Percentiles rank a stretch among this genome's conserved stretches.
Evolutionary conservation across 1,284 basidiomycete genomes (phyloP).

Genomic region (Trichosporon inkin): DNA sequence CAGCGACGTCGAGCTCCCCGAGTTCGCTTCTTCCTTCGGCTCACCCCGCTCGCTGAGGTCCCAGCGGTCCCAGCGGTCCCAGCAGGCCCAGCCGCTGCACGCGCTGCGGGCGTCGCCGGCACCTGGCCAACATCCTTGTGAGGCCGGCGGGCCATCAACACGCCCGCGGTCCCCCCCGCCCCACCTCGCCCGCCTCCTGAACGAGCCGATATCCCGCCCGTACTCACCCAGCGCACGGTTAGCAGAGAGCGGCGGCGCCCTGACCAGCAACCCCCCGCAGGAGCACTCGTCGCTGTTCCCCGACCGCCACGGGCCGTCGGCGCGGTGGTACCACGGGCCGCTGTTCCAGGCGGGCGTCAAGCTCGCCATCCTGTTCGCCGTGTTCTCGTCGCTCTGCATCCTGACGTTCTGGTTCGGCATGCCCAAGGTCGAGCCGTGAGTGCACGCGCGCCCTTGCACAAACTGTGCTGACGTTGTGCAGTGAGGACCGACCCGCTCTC

Average conservation of each 20-base stretch:
- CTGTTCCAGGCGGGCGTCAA: conserved; percentile 74
- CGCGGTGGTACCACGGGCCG: conserved; percentile 53
- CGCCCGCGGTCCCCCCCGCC: background rate
- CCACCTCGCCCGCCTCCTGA: background rate
- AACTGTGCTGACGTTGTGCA: conserved; percentile 35
- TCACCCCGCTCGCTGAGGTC: background rate
- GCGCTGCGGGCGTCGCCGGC: background rate
- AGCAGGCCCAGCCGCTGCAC: background rate
- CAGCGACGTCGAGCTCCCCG: background rate
- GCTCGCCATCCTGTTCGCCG: conserved; percentile 69
- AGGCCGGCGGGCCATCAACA: background rate
- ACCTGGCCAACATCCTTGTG: conserved; percentile 1
- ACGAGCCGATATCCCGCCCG: background rate
- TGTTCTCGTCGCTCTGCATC: conserved; percentile 66
- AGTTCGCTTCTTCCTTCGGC: background rate
- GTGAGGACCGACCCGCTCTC: conserved; percentile 67
- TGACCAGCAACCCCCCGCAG: background rate
- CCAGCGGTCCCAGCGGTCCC: background rate
- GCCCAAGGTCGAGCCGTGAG: conserved; percentile 71
- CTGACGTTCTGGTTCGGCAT: conserved; percentile 72
- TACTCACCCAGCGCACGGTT: conserved; percentile 5
- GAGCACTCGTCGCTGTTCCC: conserved; percentile 6
- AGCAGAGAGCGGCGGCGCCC: conserved; percentile 2
- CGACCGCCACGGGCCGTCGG: conserved; percentile 6
- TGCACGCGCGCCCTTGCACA: conserved; percentile 22